phyloP scores from a whole-genome alignment of 768 basidiomycete genomes.

The Hortiboletus flavorubellus region DNA sequence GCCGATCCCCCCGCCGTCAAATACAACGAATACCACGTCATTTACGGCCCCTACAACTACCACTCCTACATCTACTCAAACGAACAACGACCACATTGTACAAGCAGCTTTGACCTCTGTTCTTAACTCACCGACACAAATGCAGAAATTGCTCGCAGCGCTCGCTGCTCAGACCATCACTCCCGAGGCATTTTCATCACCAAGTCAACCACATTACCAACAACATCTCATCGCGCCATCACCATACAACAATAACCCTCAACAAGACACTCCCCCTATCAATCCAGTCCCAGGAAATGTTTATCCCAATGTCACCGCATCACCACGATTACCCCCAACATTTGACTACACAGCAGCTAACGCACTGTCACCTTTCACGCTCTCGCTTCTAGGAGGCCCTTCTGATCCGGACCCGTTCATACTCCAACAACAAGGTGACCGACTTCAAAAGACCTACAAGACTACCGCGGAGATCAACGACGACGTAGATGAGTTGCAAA shows the following conservation, averaged over 20 bases:
- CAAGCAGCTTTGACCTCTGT: slow-evolving; percentile 52
- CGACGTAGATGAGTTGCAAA: slow-evolving; percentile 68
- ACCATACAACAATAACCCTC: slow-evolving; percentile 22
- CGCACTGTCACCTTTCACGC: slow-evolving; percentile 23
- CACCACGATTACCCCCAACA: slow-evolving; percentile 14
- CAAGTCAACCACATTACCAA: slow-evolving; percentile 16
- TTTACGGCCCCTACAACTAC: slow-evolving; percentile 8
- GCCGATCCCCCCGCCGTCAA: slow-evolving; percentile 11
- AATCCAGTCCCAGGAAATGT: background rate
- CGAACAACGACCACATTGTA: slow-evolving; percentile 44
- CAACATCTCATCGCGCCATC: slow-evolving; percentile 29
- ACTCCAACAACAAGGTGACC: slow-evolving; percentile 37
- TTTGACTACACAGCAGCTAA: slow-evolving; percentile 23
- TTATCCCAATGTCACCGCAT: slow-evolving; percentile 7
- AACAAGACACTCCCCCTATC: slow-evolving; percentile 3
- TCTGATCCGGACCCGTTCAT: slow-evolving; percentile 32
- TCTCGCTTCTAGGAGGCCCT: slow-evolving; percentile 22
- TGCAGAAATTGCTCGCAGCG: slow-evolving; percentile 54
- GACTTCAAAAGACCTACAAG: slow-evolving; percentile 56
- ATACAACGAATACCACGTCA: slow-evolving; percentile 8
- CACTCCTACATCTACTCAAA: slow-evolving; percentile 5
- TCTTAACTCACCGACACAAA: slow-evolving; percentile 46
- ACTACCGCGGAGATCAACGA: slow-evolving; percentile 62
- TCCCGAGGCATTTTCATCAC: slow-evolving; percentile 21
- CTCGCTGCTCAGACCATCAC: slow-evolving; percentile 31